Percentiles rank a stretch among this genome's conserved stretches.
These are phyloP conservation scores for Canna indica DNA, from an alignment of 176 grass and related monocot genomes.

Conservation along the genomic window DNA sequence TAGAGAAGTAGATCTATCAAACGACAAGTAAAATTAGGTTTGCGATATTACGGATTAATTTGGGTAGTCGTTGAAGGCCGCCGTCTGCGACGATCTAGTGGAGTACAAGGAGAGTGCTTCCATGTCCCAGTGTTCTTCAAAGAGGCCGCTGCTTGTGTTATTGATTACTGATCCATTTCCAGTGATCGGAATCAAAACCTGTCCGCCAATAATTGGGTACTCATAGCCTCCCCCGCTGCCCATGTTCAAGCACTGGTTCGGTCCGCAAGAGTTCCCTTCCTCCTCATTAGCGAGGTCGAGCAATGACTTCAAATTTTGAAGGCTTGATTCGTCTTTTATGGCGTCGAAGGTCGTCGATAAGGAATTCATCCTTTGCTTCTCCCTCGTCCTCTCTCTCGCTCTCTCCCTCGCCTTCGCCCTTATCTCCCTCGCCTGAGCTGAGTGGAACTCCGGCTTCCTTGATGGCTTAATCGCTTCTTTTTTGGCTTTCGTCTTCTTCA, in stretches of 20 bases:
- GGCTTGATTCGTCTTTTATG: background rate
- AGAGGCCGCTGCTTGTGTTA: background rate
- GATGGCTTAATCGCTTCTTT: slow-evolving; percentile 28
- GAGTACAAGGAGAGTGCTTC: slow-evolving; percentile 3
- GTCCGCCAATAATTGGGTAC: background rate
- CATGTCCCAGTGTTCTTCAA: background rate
- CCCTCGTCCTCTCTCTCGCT: slow-evolving; percentile 76
- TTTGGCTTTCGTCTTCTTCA: slow-evolving; percentile 41
- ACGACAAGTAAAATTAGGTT: background rate
- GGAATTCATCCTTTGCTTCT: slow-evolving; percentile 49
- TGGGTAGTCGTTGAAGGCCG: background rate
- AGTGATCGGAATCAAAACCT: background rate
- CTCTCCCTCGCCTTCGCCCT: slow-evolving; percentile 73
- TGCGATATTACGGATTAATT: background rate
- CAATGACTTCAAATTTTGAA: background rate
- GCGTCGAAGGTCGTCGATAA: background rate
- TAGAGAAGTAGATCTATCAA: background rate
- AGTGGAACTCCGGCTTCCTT: slow-evolving; percentile 27
- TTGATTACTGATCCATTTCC: background rate
- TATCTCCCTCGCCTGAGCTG: slow-evolving; percentile 48
- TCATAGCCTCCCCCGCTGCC: background rate
- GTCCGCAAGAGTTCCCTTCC: too few relatives aligned
- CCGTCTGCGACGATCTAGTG: background rate
- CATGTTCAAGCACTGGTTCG: background rate
- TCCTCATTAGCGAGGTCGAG: background rate